phyloP scores from a whole-genome alignment of 2,329 filamentous ascomycete species.

The Botryotinia globosa region DNA sequence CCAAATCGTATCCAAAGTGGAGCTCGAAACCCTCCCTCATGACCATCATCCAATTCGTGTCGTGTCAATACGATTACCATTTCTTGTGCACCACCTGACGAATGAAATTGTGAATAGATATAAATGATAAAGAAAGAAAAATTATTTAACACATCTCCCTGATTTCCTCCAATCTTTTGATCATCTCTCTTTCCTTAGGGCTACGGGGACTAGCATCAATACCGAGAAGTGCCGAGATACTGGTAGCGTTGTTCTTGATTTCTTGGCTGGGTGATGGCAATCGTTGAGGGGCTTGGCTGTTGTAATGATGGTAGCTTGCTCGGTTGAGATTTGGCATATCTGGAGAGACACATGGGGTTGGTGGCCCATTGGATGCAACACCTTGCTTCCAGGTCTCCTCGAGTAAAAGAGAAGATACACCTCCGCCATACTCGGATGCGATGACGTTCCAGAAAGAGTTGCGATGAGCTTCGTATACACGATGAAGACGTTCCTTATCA shows the following conservation, averaged over 20 bases:
- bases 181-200: slow-evolving; percentile 56
- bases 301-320: slow-evolving; percentile 9
- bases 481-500: slow-evolving; percentile 63
- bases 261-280: slow-evolving; percentile 48
- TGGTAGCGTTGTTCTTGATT: slow-evolving; percentile 43
- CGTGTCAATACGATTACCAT: slow-evolving; percentile 1
- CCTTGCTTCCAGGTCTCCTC: slow-evolving; percentile 63
- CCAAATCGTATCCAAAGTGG: background rate
- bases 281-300: slow-evolving; percentile 50
- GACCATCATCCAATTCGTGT: background rate
- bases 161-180: slow-evolving; percentile 54
- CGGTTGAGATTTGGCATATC: slow-evolving; percentile 27
- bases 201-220: slow-evolving; percentile 39
- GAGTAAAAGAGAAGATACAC: slow-evolving; percentile 59
- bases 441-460: slow-evolving; percentile 71
- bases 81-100: background rate
- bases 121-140: background rate
- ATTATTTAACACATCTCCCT: slow-evolving; percentile 30
- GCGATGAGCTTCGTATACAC: slow-evolving; percentile 68
- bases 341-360: slow-evolving; percentile 39
- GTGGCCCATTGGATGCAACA: slow-evolving; percentile 39
- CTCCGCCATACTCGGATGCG: slow-evolving; percentile 67
- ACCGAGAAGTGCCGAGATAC: slow-evolving; percentile 61
- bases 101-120: background rate
- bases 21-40: background rate